Evolutionary conservation across 148 eudicot genomes (phyloP), one percentile per base, ranked within the genome.

Genomic region (Vaccinium myrtillus): DNA sequence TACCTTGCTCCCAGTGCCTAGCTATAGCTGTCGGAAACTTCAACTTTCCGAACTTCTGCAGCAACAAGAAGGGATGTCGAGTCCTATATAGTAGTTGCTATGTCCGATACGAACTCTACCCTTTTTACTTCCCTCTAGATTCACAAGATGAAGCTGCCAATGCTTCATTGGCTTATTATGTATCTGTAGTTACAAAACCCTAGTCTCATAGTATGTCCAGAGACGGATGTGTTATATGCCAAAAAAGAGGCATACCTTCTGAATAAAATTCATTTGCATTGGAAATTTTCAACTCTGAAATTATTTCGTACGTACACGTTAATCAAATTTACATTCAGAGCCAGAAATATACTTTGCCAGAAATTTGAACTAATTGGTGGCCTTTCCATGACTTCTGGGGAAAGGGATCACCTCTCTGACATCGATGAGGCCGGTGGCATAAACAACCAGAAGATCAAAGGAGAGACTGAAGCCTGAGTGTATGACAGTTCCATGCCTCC

Each of bases 381-480:
- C 87, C 81, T 85, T 94, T 67, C 97, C 95, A 55, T 71, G 89
- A 86, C 94, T 93, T 87, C 96, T 89, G 43, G 98, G 96, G 87
- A 97, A 97, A 15, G 99, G 99, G 82, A 94, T 87, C 21, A 90
- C 94, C 85, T 95, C 96, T 78, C 89, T 91, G 51, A 94, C 82
- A 85, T 95, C 95, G n/a, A 90, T 84, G 71, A 97, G 90, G 78
- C 99, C 98, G 23, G 99, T 95, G 61, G 98, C 94, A 85, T 89
- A 89, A 63, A 91, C 93, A 84, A 91, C 93, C 83, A 97, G 88
- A 8, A 87, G 88, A 74, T 95, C 98, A 32, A 95, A 93, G 43
- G 56, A 85, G 58, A 97, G 90, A 79, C 95, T 92, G 82, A 97
- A 95, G 49, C 99, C 99, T 9, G 95, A 93, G 81, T 89, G 90